phyloP scores from a whole-genome alignment of 2,329 filamentous ascomycete genomes.

The Metarhizium anisopliae region DNA sequence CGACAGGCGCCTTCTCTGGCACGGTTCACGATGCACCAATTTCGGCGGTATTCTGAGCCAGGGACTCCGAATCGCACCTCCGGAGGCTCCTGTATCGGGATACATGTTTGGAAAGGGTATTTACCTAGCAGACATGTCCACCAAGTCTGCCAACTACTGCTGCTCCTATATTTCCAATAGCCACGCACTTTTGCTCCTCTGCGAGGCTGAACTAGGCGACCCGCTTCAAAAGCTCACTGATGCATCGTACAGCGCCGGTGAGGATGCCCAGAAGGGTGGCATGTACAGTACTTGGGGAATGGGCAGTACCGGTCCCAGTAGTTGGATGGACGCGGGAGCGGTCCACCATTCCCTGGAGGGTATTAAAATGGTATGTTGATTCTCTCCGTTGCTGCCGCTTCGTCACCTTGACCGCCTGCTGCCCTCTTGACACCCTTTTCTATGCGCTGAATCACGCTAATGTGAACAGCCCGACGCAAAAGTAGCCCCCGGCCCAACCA shows the following conservation, averaged over 20 bases:
- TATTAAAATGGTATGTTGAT: conserved; percentile 53
- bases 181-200: conserved; percentile 68
- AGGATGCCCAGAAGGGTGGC: conserved; percentile 50
- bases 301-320: conserved; percentile 52
- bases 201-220: conserved; percentile 67
- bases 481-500: conserved; percentile 37
- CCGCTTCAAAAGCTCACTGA: conserved; percentile 58
- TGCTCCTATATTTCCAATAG: conserved; percentile 50
- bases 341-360: conserved; percentile 59
- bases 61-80: conserved; percentile 81
- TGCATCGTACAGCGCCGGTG: conserved; percentile 53
- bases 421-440: background rate
- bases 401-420: background rate
- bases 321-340: conserved; percentile 67
- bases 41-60: conserved; percentile 82
- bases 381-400: background rate
- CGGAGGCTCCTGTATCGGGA: conserved; percentile 67
- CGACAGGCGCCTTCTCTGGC: conserved; percentile 75
- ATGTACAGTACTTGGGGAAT: conserved; percentile 62
- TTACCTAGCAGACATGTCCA: conserved; percentile 78
- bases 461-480: conserved; percentile 38
- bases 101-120: conserved; percentile 92
- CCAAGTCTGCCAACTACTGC: conserved; percentile 77
- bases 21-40: conserved; percentile 75
- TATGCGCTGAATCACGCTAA: background rate